phyloP scores from a whole-genome alignment of 179 eudicot genomes.

The Spinacia oleracea region DNA sequence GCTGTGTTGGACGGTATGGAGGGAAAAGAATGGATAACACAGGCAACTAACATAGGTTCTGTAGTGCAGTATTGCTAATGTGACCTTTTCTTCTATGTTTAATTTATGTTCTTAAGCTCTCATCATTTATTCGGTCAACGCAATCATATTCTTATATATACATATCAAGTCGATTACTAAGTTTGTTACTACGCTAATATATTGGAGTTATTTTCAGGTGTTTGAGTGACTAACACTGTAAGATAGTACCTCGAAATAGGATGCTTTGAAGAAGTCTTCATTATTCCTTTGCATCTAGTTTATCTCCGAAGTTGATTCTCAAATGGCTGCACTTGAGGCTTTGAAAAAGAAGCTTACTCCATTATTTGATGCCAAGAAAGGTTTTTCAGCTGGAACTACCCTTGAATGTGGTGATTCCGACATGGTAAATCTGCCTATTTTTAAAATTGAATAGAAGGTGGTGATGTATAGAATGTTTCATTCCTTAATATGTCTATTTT shows the following conservation, averaged over 20 bases:
- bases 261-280: not conserved
- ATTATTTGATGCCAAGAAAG: constrained; percentile 88
- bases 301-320: constrained; percentile 4
- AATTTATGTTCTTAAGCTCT: not conserved
- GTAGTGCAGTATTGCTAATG: not conserved
- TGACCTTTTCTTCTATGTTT: not conserved
- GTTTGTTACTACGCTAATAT: not conserved
- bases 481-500: not conserved
- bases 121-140: not conserved
- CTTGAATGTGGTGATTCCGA: constrained; percentile 62
- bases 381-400: constrained; percentile 57
- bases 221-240: not conserved
- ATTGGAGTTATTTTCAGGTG: not conserved
- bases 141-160: not conserved
- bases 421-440: constrained; percentile 43
- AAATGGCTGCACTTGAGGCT: constrained; percentile 84
- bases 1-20: constrained; percentile 17
- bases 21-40: not conserved
- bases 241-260: not conserved
- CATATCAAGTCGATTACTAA: not conserved
- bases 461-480: not conserved
- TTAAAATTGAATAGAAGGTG: not conserved
- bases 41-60: not conserved
- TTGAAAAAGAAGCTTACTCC: constrained; percentile 90
- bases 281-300: not conserved